Conservation (phyloP, 345 rosid genomes). For the Psidium friedrichsthalianum region DNA sequence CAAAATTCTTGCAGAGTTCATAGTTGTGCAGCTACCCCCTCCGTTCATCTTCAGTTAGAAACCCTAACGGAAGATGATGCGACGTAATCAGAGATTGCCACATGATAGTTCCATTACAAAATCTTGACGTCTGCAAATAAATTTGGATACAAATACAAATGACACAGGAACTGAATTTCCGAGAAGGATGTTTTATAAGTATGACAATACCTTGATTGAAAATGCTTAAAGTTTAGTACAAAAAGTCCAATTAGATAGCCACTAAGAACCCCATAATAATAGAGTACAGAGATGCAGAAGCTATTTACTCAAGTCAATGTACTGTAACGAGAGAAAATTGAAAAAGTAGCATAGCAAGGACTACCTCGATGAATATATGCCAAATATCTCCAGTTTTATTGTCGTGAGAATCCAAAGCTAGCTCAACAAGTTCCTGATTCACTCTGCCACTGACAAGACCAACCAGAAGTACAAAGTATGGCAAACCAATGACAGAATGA, state of each 20-base stretch:
- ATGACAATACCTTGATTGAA: not conserved
- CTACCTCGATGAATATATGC: conserved; percentile 80
- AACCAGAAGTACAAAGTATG: conserved; percentile 13
- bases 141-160: not conserved
- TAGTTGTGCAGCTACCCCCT: not conserved
- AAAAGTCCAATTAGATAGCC: not conserved
- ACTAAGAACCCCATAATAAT: not conserved
- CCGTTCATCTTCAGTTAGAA: not conserved
- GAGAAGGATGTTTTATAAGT: not conserved
- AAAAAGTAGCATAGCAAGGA: not conserved
- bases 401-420: conserved; percentile 51
- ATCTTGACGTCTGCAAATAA: not conserved
- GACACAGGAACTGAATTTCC: not conserved
- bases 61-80: not conserved
- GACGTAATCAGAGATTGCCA: not conserved
- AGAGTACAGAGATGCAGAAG: not conserved
- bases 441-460: conserved; percentile 2
- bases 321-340: not conserved
- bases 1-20: not conserved
- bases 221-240: not conserved
- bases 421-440: conserved; percentile 46
- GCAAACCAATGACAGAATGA: not conserved
- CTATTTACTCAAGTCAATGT: not conserved
- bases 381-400: conserved; percentile 89
- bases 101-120: not conserved